phyloP scores from a whole-genome alignment of 2,329 filamentous ascomycete species.

The Lachnellula occidentalis region DNA sequence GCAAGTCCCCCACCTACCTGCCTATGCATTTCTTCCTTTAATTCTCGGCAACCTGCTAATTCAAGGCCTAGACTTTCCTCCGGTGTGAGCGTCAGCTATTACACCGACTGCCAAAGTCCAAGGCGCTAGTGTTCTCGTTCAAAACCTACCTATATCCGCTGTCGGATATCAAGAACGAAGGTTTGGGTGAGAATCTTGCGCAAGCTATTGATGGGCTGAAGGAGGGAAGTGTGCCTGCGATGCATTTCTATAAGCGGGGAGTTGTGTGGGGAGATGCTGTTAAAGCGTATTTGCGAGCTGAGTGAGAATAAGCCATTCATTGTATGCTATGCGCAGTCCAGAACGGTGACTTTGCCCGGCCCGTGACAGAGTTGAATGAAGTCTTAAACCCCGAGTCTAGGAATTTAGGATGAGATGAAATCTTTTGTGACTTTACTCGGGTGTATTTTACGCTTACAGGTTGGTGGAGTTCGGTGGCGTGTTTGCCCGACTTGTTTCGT shows the following conservation, averaged over 20 bases:
- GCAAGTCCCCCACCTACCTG: constrained; percentile 28
- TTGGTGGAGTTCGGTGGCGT: too few species aligned
- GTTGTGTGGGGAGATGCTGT: constrained; percentile 28
- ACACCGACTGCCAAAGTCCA: constrained; percentile 48
- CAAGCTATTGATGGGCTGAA: constrained; percentile 54
- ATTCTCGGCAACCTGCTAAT: neutral
- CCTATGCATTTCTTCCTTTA: neutral
- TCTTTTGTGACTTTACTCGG: too few species aligned
- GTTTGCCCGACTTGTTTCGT: too few species aligned
- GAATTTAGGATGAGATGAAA: too few species aligned
- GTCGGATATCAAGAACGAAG: constrained; percentile 49
- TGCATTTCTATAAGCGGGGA: constrained; percentile 52
- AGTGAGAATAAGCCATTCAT: too few species aligned
- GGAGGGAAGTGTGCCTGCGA: constrained; percentile 50
- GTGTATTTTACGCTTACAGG: too few species aligned
- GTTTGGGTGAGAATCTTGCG: constrained; percentile 46
- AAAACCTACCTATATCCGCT: constrained; percentile 58
- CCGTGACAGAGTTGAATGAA: too few species aligned
- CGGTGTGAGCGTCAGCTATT: constrained; percentile 57
- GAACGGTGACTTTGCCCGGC: too few species aligned
- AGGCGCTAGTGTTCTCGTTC: constrained; percentile 54
- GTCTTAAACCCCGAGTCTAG: too few species aligned
- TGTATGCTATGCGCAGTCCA: too few species aligned
- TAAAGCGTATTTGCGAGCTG: constrained; percentile 18
- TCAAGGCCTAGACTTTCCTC: constrained; percentile 36